Evolutionary conservation across 345 rosid species (phyloP), one percentile per base, ranked within the genome.

Genomic region (Salix caprea): DNA sequence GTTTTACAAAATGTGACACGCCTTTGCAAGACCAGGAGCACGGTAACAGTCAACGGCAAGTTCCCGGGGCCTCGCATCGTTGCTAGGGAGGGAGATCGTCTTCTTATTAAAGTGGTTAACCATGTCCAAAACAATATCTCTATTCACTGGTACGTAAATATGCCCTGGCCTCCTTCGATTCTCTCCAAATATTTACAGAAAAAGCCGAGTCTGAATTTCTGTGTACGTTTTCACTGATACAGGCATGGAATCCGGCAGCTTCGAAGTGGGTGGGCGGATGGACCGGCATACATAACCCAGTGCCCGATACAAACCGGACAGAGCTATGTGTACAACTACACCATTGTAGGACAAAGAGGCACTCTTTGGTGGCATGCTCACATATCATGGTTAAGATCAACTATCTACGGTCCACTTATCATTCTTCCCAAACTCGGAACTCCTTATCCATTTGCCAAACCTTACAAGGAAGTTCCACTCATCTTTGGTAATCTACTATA

Each of bases 61-160:
- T 37, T 67, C 15, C 70, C 70, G 9, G 48, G 70, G 15, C 72
- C 72, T 69, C 58, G 36, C 56, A 69, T 69, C 5, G 72, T 42
- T 7, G 72, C 72, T 24, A 24, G 56, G 21, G 58, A 24, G 21
- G 37, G 58, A 16, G 72, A 69, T 19, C 56, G 72, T 69, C 72
- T 69, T 69, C 34, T 69, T 23, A 44, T 69, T 44, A 14, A 40
- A 42, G 72, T 44, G 70, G 64, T 23, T 48, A 77, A 77, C 46
- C 64, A 77, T 50, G 71, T 77, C 52, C 75, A 77, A 44, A 71
- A 71, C 70, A 77, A 77, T 50, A 71, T 77, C 16, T 70, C 75
- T 32, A 62, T 70, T 36, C 80, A 77, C 32, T 77, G 80, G 80
- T 77, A 77, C 7, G 2, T 5, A 44, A 2, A 44, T 13, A 44